A percentile compares a stretch with the other conserved stretches of the same genome.
Evolutionary conservation across 176 grass and related monocot species (phyloP).

Genomic region (Musa acuminata): DNA sequence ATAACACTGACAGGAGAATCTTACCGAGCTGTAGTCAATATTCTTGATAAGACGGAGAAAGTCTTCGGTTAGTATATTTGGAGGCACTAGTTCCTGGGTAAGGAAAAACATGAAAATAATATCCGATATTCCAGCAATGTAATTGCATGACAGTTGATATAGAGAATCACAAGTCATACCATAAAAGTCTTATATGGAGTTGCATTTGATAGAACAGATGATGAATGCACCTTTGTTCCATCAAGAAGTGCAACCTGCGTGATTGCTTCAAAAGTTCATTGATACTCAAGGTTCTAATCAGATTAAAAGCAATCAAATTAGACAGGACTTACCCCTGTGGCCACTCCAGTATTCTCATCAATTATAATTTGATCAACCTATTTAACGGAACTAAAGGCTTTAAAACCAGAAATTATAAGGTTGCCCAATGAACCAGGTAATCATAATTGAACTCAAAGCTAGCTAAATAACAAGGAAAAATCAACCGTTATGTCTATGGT

Average conservation of each 20-base stretch:
- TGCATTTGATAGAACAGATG: conserved; percentile 86
- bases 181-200: conserved; percentile 92
- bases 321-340: conserved; percentile 54
- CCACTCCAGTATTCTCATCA: conserved; percentile 43
- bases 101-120: conserved; percentile 12
- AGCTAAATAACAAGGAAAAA: not conserved
- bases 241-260: conserved; percentile 67
- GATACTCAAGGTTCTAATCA: conserved; percentile 6
- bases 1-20: conserved; percentile 24
- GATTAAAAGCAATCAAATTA: conserved; percentile 14
- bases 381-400: conserved; percentile 17
- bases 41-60: conserved; percentile 71
- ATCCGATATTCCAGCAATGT: not conserved
- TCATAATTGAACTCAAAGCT: not conserved
- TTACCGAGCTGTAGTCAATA: conserved; percentile 97
- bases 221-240: conserved; percentile 72
- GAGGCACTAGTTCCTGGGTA: conserved; percentile 69
- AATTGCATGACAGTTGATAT: not conserved
- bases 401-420: not conserved
- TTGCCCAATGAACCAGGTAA: not conserved
- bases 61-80: conserved; percentile 48
- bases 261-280: not conserved
- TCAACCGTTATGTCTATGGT: not conserved
- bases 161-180: conserved; percentile 29
- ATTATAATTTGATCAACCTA: conserved; percentile 74